phyloP scores from a whole-genome alignment of 1,139 yeast genomes.

The Blastobotrys ciferrii region DNA sequence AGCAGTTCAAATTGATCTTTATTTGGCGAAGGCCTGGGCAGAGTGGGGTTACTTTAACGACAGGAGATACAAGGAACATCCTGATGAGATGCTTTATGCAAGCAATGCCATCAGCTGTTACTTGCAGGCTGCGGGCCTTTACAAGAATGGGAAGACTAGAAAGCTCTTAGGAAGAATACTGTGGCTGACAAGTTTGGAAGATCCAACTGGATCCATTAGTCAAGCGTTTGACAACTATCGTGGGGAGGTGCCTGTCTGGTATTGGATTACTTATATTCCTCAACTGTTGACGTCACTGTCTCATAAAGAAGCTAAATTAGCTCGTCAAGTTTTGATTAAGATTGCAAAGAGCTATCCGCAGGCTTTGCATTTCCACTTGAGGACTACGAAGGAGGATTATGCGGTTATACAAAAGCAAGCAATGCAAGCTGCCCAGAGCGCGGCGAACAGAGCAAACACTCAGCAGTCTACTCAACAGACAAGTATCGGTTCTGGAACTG shows the following conservation, averaged over 20 bases:
- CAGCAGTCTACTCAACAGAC: neutral
- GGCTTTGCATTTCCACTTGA: constrained; percentile 90
- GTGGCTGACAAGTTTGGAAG: constrained; percentile 93
- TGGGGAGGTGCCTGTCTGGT: constrained; percentile 98
- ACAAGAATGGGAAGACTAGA: constrained; percentile 89
- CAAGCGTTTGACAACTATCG: constrained; percentile 88
- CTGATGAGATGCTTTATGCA: constrained; percentile 80
- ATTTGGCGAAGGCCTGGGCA: constrained; percentile 98
- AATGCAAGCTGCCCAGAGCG: constrained; percentile 48
- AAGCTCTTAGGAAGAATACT: constrained; percentile 82
- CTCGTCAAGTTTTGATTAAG: constrained; percentile 80
- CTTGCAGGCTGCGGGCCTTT: constrained; percentile 94
- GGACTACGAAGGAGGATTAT: constrained; percentile 94
- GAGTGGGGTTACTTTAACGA: constrained; percentile 99
- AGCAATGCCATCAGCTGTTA: constrained; percentile 94
- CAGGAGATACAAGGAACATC: constrained; percentile 78
- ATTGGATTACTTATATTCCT: constrained; percentile 97
- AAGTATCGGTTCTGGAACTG: constrained; percentile 9
- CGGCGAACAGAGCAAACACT: constrained; percentile 16
- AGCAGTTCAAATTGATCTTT: constrained; percentile 92
- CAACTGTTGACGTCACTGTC: constrained; percentile 87
- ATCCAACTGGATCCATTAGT: constrained; percentile 73
- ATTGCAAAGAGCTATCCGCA: constrained; percentile 97
- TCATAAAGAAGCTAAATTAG: constrained; percentile 85
- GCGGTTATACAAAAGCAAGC: constrained; percentile 84